Evolutionary conservation across 2,329 filamentous ascomycete genomes (phyloP).

Genomic region (Verticillium albo-atrum): DNA sequence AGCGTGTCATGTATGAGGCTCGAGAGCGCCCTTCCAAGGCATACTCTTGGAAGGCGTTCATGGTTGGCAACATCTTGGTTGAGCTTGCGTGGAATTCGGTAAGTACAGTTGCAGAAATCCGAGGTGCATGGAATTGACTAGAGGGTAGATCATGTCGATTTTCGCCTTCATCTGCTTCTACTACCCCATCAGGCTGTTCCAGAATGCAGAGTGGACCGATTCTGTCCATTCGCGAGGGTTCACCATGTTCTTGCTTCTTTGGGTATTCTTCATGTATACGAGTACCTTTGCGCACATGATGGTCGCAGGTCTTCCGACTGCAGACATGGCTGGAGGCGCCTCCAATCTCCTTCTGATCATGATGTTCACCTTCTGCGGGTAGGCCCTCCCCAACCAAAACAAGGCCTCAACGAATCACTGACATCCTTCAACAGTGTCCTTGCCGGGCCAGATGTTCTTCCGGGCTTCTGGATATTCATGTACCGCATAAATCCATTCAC

Average conservation of each 20-base stretch:
- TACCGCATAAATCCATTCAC: constrained; percentile 57
- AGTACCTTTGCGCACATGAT: constrained; percentile 63
- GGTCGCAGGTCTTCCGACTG: constrained; percentile 58
- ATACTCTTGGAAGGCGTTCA: constrained; percentile 66
- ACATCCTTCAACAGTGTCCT: constrained; percentile 22
- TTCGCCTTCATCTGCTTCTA: constrained; percentile 64
- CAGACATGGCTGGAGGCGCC: constrained; percentile 60
- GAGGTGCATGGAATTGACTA: background rate
- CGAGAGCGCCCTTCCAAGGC: constrained; percentile 63
- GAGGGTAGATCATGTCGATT: constrained; percentile 39
- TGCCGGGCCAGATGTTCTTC: constrained; percentile 22
- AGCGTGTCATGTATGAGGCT: constrained; percentile 66
- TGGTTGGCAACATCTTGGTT: constrained; percentile 55
- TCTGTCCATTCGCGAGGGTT: constrained; percentile 44
- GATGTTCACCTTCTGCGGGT: constrained; percentile 53
- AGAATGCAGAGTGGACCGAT: constrained; percentile 49
- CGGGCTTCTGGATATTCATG: constrained; percentile 61
- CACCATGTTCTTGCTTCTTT: constrained; percentile 59
- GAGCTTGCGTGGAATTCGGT: constrained; percentile 66
- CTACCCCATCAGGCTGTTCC: constrained; percentile 61
- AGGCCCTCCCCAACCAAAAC: background rate
- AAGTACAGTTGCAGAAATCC: constrained; percentile 24
- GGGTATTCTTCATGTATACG: constrained; percentile 60
- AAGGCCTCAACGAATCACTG: background rate
- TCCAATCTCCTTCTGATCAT: constrained; percentile 62